A percentile compares a stretch with the other conserved stretches of the same genome.
phyloP scores from a whole-genome alignment of 257 asterid genomes.

The Ocimum tenuiflorum region DNA sequence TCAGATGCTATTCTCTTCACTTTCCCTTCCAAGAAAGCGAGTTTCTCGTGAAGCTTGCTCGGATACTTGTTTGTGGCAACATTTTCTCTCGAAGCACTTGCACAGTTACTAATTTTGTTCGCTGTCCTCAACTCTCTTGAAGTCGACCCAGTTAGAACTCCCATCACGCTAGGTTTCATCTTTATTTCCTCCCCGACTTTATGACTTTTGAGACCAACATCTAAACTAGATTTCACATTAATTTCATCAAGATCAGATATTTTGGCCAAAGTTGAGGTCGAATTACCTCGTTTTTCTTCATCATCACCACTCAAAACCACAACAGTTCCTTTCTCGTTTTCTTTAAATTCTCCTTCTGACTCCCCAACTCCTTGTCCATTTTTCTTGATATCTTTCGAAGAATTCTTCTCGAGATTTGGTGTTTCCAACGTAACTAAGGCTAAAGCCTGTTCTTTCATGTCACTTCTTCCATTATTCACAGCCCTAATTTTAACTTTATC shows the following conservation, averaged over 20 bases:
- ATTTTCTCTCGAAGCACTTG: background rate
- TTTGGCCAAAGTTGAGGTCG: conserved; percentile 23
- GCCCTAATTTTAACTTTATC: conserved; percentile 16
- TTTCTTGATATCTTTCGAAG: too few relatives aligned
- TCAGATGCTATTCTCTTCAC: conserved; percentile 80
- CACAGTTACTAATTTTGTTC: conserved; percentile 23
- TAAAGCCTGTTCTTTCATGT: conserved; percentile 23
- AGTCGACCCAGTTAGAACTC: conserved; percentile 21
- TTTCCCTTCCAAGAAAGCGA: conserved; percentile 83
- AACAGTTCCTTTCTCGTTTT: conserved; percentile 17
- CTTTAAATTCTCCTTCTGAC: conserved; percentile 7
- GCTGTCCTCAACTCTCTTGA: conserved; percentile 30
- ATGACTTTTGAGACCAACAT: conserved; percentile 12
- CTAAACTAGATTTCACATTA: conserved; percentile 8
- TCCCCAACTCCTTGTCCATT: conserved; percentile 12
- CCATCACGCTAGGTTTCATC: conserved; percentile 23
- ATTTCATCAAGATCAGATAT: conserved; percentile 6
- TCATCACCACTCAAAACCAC: conserved; percentile 4
- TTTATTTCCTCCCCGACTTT: conserved; percentile 21
- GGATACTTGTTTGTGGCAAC: conserved; percentile 35
- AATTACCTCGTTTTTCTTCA: conserved; percentile 23
- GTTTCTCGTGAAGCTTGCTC: conserved; percentile 76
- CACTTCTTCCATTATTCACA: conserved; percentile 13
- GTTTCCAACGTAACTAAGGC: conserved; percentile 19
- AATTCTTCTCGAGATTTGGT: conserved; percentile 22